Evolutionary conservation across 345 rosid species (phyloP), one percentile per base, ranked within the genome.

Genomic region (Acer negundo): DNA sequence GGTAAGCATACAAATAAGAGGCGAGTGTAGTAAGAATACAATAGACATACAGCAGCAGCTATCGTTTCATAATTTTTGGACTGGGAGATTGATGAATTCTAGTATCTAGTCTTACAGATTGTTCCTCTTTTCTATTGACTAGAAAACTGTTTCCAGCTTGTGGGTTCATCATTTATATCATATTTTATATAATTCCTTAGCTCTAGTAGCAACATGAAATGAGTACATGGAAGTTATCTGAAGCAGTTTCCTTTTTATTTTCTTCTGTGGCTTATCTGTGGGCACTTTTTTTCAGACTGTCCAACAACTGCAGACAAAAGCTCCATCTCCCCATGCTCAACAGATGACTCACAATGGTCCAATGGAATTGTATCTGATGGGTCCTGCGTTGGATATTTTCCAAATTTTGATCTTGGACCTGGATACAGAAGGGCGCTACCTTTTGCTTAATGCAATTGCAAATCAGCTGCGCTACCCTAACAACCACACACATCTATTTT

Each of bases 391-490:
- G 22, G 81, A 75, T 79, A 82, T 85, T 70, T 85, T 80, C 76
- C 76, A 76, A 28, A 81, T 80, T 2, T 76, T 85, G 19, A 63
- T 78, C 17, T 24, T 62, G 51, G 86, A 83, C 19, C 78, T 85
- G 28, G 88, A 85, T 66, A 70, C 81, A 2, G 84, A 83, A 77
- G 86, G 88, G 8, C 70, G 86, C 78, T 83, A 85, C 76, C 84
- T 80, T 26, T 74, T 85, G 73, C 79, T 85, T 7, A 83, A 85
- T 79, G 88, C 84, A 31, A 72, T 83, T n/a, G 83, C 83, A 3
- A 83, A 85, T 55, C 86, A 85, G 70, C 84, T 85, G 46, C 86
- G 88, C 56, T 79, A 85, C 73, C 86, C 88, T 7, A 85, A 75
- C 66, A 85, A 79, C 74, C 88, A 83, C 53, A 85, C 83, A 4